A percentile compares a stretch with the other conserved stretches of the same genome.
Conservation (phyloP, 352 stramenopile species). For the Pythium insidiosum region DNA sequence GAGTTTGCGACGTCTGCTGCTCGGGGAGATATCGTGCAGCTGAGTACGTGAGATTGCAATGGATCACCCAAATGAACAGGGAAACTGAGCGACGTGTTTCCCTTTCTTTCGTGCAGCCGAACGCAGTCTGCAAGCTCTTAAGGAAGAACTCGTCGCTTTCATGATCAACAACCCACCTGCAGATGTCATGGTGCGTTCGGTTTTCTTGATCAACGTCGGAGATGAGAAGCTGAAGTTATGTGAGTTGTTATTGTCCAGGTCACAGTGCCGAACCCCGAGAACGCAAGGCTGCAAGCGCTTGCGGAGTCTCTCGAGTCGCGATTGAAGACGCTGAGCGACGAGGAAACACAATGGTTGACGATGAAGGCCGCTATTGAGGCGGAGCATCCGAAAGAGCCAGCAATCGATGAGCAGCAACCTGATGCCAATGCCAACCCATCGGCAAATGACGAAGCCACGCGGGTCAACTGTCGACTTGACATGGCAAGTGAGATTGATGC, state of each 20-base stretch:
- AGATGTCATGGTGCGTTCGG: constrained; percentile 40
- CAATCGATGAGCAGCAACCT: constrained; percentile 4
- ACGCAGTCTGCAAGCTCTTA: constrained; percentile 53
- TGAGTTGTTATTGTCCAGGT: too few relatives aligned
- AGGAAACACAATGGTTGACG: constrained; percentile 46
- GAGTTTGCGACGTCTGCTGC: constrained; percentile 55
- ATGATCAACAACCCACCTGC: constrained; percentile 37
- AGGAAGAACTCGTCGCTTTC: constrained; percentile 52
- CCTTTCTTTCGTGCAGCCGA: constrained; percentile 22
- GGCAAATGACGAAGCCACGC: constrained; percentile 14
- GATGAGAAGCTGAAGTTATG: too few relatives aligned
- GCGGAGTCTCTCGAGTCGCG: constrained; percentile 18
- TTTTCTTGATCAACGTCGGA: too few relatives aligned
- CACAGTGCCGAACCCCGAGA: constrained; percentile 54
- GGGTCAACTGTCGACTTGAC: too few relatives aligned
- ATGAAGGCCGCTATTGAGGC: constrained; percentile 29
- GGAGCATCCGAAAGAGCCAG: background rate
- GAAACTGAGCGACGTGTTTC: background rate
- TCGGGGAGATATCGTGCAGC: constrained; percentile 48
- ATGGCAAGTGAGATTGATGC: too few relatives aligned
- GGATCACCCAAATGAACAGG: background rate
- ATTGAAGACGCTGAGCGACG: constrained; percentile 22
- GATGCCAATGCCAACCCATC: background rate
- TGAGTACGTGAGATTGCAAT: constrained; percentile 26
- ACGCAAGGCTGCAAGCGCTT: constrained; percentile 36